A percentile compares a stretch with the other conserved stretches of the same genome.
These are phyloP conservation scores for Prunus mume DNA, from an alignment of 306 rosid species.

Conservation along the genomic window DNA sequence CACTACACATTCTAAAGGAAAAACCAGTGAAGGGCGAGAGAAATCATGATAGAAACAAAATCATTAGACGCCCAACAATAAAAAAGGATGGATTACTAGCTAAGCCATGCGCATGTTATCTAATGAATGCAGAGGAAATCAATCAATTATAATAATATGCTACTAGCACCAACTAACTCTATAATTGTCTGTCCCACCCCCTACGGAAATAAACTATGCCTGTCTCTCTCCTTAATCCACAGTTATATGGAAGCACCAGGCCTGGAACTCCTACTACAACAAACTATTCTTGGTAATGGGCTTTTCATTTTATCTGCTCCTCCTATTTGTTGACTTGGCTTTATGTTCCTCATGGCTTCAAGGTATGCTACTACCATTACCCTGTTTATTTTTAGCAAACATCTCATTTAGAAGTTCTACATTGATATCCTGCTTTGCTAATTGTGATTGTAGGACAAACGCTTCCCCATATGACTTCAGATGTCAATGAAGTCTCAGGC, in stretches of 20 bases:
- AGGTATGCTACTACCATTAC: slow-evolving; percentile 31
- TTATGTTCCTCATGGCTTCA: slow-evolving; percentile 36
- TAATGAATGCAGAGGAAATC: slow-evolving; percentile 15
- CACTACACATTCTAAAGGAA: background rate
- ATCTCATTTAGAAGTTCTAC: background rate
- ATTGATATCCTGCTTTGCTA: background rate
- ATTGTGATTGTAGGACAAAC: slow-evolving; percentile 28
- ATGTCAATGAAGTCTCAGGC: slow-evolving; percentile 57
- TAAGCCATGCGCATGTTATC: slow-evolving; percentile 45
- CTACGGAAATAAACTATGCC: slow-evolving; percentile 30
- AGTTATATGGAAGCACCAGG: background rate
- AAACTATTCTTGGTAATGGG: slow-evolving; percentile 20
- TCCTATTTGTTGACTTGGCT: slow-evolving; percentile 29
- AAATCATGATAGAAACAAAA: slow-evolving; percentile 33
- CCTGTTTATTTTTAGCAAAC: background rate
- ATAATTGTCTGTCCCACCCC: background rate
- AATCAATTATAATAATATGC: slow-evolving; percentile 39
- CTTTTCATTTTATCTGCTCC: slow-evolving; percentile 17
- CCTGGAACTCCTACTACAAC: slow-evolving; percentile 30
- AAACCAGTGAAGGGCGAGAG: background rate
- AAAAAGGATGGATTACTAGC: slow-evolving; percentile 41
- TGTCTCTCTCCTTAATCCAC: too few relatives aligned
- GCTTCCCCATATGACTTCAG: slow-evolving; percentile 58
- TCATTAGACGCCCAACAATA: slow-evolving; percentile 33
- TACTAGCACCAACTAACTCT: background rate